Evolutionary conservation across 768 basidiomycete species (phyloP).

Genomic region (Mycena floridula): DNA sequence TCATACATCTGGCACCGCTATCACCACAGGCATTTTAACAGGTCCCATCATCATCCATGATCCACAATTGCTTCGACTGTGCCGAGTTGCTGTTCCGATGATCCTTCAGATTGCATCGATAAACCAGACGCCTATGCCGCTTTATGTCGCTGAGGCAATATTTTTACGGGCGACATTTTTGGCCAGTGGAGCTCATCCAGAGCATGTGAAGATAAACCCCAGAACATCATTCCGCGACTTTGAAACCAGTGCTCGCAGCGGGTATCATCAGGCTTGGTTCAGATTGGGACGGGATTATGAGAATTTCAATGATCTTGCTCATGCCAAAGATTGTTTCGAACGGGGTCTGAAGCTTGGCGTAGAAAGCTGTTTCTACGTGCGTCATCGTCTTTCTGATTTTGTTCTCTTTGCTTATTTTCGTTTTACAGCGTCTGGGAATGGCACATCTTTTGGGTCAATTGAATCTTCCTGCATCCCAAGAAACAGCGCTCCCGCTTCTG

Average conservation of each 20-base stretch:
- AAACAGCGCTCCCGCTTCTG: conserved; percentile 64
- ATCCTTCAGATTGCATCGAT: conserved; percentile 51
- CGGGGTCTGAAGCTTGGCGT: conserved; percentile 71
- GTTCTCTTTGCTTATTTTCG: not conserved
- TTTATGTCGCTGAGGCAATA: conserved; percentile 60
- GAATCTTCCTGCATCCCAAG: conserved; percentile 44
- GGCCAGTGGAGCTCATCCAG: conserved; percentile 65
- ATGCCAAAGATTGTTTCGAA: conserved; percentile 84
- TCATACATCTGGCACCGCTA: conserved; percentile 23
- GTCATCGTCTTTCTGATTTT: conserved; percentile 18
- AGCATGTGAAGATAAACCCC: conserved; percentile 58
- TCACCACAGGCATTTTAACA: conserved; percentile 36
- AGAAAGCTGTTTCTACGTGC: conserved; percentile 76
- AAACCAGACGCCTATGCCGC: conserved; percentile 19
- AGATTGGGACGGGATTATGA: conserved; percentile 89
- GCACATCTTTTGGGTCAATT: conserved; percentile 89
- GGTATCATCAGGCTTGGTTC: conserved; percentile 85
- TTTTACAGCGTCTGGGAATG: conserved; percentile 82
- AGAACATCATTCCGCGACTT: conserved; percentile 85
- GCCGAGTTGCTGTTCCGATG: conserved; percentile 57
- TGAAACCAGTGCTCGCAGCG: conserved; percentile 74
- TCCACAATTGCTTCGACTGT: conserved; percentile 51
- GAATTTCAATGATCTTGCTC: conserved; percentile 64
- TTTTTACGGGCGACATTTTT: conserved; percentile 74
- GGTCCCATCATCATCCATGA: conserved; percentile 56